Percentiles rank a stretch among this genome's conserved stretches.
phyloP scores from a whole-genome alignment of 768 basidiomycete species.

The Collybia sp. region DNA sequence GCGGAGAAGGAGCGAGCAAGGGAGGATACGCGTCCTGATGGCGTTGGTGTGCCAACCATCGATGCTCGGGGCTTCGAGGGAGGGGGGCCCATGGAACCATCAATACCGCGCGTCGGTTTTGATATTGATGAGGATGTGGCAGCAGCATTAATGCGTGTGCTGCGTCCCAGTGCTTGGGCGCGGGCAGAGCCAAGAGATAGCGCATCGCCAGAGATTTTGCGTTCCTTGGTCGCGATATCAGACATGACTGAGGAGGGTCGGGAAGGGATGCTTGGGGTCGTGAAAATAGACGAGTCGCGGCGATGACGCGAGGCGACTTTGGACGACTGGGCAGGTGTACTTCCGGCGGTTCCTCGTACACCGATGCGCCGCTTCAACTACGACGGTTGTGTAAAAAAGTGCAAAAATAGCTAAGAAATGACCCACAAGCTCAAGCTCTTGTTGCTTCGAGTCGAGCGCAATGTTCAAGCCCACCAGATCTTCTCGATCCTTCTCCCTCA shows the following conservation, averaged over 20 bases:
- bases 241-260: slow-evolving; percentile 57
- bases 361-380: slow-evolving; percentile 65
- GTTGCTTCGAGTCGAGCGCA: slow-evolving; percentile 90
- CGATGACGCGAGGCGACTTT: slow-evolving; percentile 31
- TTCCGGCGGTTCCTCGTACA: slow-evolving; percentile 50
- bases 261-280: slow-evolving; percentile 38
- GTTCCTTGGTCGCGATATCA: slow-evolving; percentile 41
- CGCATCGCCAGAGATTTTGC: slow-evolving; percentile 32
- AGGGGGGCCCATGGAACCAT: slow-evolving; percentile 52
- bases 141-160: slow-evolving; percentile 38
- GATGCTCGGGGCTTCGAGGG: slow-evolving; percentile 33
- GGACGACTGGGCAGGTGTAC: slow-evolving; percentile 46
- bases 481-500: slow-evolving; percentile 63
- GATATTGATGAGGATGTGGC: slow-evolving; percentile 13
- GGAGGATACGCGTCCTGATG: slow-evolving; percentile 26
- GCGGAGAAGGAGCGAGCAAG: slow-evolving; percentile 29
- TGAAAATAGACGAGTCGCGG: slow-evolving; percentile 55
- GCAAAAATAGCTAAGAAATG: not conserved
- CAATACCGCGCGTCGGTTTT: slow-evolving; percentile 16
- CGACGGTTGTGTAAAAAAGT: not conserved
- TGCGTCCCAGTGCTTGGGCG: slow-evolving; percentile 42
- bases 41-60: slow-evolving; percentile 32
- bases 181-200: slow-evolving; percentile 21
- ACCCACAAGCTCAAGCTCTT: slow-evolving; percentile 85
- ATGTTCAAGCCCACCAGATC: slow-evolving; percentile 85